These are phyloP conservation scores for Paracorniculantispora psalliotae DNA, from an alignment of 2,329 filamentous ascomycete species.

Conservation along the genomic window DNA sequence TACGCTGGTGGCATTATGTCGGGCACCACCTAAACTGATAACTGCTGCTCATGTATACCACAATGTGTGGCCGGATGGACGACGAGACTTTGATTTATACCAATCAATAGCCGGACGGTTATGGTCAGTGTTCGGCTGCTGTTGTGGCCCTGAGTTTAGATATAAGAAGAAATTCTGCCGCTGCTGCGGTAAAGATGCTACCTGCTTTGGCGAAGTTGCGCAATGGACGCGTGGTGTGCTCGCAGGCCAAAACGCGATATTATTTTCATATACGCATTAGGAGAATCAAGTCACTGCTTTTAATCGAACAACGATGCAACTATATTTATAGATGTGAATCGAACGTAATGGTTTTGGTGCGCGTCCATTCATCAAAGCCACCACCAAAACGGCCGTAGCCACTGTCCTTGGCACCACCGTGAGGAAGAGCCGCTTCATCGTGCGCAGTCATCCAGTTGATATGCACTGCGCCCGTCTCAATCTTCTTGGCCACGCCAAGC, in stretches of 20 bases:
- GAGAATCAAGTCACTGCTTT: no score
- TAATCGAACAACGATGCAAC: no score
- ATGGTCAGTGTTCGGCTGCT: no score
- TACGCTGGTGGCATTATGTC: neutral
- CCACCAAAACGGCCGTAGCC: slow-evolving; percentile 55
- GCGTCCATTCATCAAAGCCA: slow-evolving; percentile 14
- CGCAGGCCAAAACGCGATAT: no score
- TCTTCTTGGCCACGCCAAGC: slow-evolving; percentile 49
- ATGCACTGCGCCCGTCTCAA: slow-evolving; percentile 60
- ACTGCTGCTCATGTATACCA: neutral
- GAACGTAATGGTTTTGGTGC: slow-evolving; percentile 12
- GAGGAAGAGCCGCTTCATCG: slow-evolving; percentile 55
- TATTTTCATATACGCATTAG: no score
- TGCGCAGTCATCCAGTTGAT: slow-evolving; percentile 60
- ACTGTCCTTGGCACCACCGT: slow-evolving; percentile 58
- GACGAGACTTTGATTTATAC: no score
- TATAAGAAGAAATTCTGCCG: no score
- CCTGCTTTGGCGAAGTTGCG: no score
- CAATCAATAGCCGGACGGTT: no score
- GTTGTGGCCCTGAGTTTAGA: no score
- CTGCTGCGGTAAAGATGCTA: no score
- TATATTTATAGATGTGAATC: neutral
- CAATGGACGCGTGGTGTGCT: no score
- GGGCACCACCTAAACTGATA: neutral
- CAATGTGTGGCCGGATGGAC: neutral